phyloP scores from a whole-genome alignment of 1,284 basidiomycete species.

The Ceratobasidium papillatum region DNA sequence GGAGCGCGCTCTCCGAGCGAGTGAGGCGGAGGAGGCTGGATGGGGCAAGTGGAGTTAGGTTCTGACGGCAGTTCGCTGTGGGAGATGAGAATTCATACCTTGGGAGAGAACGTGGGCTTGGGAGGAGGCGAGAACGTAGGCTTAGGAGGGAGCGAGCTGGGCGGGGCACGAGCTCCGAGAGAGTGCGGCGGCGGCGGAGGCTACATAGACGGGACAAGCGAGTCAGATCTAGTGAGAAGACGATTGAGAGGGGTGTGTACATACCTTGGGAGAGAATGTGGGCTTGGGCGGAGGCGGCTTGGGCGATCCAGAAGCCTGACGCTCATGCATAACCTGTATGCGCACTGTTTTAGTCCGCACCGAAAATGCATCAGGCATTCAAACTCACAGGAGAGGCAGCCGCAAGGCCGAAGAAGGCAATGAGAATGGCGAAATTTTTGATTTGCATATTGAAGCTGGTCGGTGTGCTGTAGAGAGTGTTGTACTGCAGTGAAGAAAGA shows the following conservation, averaged over 20 bases:
- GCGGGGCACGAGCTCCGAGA: not conserved
- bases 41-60: not conserved
- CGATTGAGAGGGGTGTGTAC: not conserved
- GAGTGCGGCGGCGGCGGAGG: conserved; percentile 3
- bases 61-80: not conserved
- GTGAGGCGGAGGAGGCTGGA: not conserved
- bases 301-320: conserved; percentile 22
- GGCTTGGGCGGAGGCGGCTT: not conserved
- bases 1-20: not conserved
- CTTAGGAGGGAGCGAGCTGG: conserved; percentile 2
- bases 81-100: not conserved
- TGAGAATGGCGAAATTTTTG: conserved; percentile 14
- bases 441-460: conserved; percentile 19
- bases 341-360: not conserved
- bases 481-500: not conserved
- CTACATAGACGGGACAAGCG: not conserved
- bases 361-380: too few species aligned
- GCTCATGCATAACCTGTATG: conserved; percentile 5
- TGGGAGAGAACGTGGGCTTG: not conserved
- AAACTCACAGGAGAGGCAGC: conserved; percentile 26
- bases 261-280: too few species aligned
- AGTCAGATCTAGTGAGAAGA: conserved; percentile 2
- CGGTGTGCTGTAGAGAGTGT: not conserved
- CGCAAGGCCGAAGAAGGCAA: conserved; percentile 26
- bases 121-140: not conserved